Conservation (phyloP, 805 yeast species). For the Cyberlindnera xylosilytica region DNA sequence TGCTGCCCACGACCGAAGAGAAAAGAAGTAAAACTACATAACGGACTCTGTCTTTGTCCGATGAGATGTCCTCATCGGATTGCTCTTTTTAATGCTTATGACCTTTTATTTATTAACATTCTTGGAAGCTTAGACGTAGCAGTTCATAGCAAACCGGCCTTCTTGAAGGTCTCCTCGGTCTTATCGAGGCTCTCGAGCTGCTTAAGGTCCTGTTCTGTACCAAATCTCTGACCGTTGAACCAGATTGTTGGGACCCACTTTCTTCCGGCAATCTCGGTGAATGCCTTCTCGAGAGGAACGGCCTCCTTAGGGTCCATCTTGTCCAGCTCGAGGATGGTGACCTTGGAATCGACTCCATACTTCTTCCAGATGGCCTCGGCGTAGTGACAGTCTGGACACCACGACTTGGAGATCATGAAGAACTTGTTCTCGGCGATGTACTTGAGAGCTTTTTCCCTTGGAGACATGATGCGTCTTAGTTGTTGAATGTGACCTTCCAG, state of each 20-base stretch:
- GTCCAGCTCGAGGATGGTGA: constrained; percentile 60
- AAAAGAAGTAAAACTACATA: no score
- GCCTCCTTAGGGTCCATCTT: constrained; percentile 51
- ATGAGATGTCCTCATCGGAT: not conserved
- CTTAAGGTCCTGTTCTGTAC: constrained; percentile 50
- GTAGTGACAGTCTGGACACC: constrained; percentile 81
- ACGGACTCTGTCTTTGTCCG: no score
- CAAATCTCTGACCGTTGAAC: constrained; percentile 55
- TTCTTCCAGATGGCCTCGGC: constrained; percentile 53
- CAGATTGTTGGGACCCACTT: constrained; percentile 72
- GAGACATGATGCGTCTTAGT: no score
- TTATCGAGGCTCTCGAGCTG: constrained; percentile 22
- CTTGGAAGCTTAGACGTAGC: not conserved
- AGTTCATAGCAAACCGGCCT: constrained; percentile 21
- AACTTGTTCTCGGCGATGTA: constrained; percentile 44
- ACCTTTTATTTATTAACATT: not conserved
- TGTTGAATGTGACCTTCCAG: no score
- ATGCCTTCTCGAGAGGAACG: constrained; percentile 47
- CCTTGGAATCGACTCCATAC: constrained; percentile 46
- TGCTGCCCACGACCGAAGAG: no score
- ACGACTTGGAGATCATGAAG: constrained; percentile 62
- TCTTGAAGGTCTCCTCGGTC: constrained; percentile 23
- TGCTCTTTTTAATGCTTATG: constrained; percentile 1
- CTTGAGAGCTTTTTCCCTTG: constrained; percentile 37
- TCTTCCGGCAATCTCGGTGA: constrained; percentile 53